These are phyloP conservation scores for Fusarium paranaense DNA, from an alignment of 2,329 filamentous ascomycete species.

Conservation along the genomic window DNA sequence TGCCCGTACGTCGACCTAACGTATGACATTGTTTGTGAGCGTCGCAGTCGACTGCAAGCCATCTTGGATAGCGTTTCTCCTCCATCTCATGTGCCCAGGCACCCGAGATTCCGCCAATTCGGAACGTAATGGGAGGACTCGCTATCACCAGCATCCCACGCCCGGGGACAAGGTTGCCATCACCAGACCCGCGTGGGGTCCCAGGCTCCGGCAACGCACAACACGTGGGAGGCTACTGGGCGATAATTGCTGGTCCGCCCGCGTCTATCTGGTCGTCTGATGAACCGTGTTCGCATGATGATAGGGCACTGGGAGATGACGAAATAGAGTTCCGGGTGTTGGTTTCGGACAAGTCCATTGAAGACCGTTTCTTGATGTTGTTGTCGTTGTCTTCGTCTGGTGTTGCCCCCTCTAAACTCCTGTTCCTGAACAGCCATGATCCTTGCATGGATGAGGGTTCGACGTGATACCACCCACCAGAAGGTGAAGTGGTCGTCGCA, in stretches of 20 bases:
- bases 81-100: neutral
- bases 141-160: slow-evolving; percentile 33
- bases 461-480: slow-evolving; percentile 34
- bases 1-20: neutral
- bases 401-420: slow-evolving; percentile 11
- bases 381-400: neutral
- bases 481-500: neutral
- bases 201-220: neutral
- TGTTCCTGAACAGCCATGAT: slow-evolving; percentile 29
- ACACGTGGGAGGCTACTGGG: slow-evolving; percentile 26
- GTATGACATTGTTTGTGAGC: neutral
- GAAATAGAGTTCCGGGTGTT: neutral
- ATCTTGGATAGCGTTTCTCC: neutral
- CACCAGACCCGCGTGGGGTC: slow-evolving; percentile 32
- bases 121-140: slow-evolving; percentile 27
- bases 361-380: neutral
- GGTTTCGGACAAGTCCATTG: neutral
- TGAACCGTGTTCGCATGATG: slow-evolving; percentile 11
- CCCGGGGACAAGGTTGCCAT: slow-evolving; percentile 21
- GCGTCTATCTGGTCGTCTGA: slow-evolving; percentile 4
- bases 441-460: slow-evolving; percentile 18
- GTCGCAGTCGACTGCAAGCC: neutral
- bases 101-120: slow-evolving; percentile 14
- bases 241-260: slow-evolving; percentile 12
- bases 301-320: slow-evolving; percentile 8